A percentile compares a stretch with the other conserved stretches of the same genome.
Conservation (phyloP, 2,329 filamentous ascomycete genomes). For the Diaporthe humulicola region DNA sequence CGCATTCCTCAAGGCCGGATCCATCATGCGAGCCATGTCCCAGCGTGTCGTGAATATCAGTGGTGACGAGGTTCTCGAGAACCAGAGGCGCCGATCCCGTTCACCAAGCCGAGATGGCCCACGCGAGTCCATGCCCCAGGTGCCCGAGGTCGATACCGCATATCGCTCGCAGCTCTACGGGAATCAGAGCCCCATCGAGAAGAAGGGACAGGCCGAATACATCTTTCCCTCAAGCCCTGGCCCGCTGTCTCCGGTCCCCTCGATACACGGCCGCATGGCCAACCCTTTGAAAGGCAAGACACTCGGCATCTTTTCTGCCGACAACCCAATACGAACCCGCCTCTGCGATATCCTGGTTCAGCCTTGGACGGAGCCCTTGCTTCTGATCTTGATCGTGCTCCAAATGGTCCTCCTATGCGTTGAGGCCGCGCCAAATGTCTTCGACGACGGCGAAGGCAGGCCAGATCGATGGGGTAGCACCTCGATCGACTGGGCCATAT, state of each 20-base stretch:
- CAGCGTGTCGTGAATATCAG: slow-evolving; percentile 98
- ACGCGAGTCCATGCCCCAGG: slow-evolving; percentile 61
- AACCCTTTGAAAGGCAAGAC: slow-evolving; percentile 92
- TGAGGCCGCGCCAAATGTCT: slow-evolving; percentile 82
- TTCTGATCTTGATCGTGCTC: slow-evolving; percentile 87
- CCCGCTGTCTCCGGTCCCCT: slow-evolving; percentile 47
- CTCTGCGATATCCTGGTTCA: slow-evolving; percentile 90
- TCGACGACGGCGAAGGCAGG: slow-evolving; percentile 70
- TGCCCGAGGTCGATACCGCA: slow-evolving; percentile 61
- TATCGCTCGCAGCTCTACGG: slow-evolving; percentile 63
- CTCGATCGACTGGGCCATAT: slow-evolving; percentile 82
- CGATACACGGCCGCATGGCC: slow-evolving; percentile 53
- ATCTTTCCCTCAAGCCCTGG: slow-evolving; percentile 48
- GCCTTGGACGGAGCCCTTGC: slow-evolving; percentile 86
- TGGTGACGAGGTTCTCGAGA: slow-evolving; percentile 89
- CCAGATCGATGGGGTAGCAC: slow-evolving; percentile 75
- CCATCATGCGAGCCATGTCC: slow-evolving; percentile 88
- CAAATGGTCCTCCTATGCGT: slow-evolving; percentile 91
- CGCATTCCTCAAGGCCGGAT: slow-evolving; percentile 77
- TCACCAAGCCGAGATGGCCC: slow-evolving; percentile 66
- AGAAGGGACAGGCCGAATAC: slow-evolving; percentile 53
- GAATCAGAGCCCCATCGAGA: slow-evolving; percentile 58
- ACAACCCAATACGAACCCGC: slow-evolving; percentile 79
- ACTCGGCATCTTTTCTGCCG: slow-evolving; percentile 84
- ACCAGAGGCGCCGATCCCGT: slow-evolving; percentile 72